Evolutionary conservation across 208 protist species (phyloP).

Genomic region (Trichomonas gallinae): DNA sequence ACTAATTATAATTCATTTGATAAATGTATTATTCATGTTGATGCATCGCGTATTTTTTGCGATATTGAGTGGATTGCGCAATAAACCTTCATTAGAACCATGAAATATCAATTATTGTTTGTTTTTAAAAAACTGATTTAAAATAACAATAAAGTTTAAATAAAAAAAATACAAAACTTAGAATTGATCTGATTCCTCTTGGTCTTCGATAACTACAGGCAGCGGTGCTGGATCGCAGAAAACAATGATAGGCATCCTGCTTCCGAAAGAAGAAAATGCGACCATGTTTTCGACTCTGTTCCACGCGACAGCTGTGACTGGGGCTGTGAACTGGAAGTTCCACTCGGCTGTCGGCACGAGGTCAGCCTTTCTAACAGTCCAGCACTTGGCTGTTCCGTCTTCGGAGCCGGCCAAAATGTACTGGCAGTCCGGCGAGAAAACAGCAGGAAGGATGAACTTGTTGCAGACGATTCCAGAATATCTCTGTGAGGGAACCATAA

Average conservation of each 20-base stretch:
- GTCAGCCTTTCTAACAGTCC: neutral
- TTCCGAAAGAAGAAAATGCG: neutral
- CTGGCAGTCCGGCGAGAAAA: neutral
- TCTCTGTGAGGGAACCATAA: neutral
- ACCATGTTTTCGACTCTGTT: conserved; percentile 22
- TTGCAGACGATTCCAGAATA: neutral
- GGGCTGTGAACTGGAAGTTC: neutral
- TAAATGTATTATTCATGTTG: too few species aligned
- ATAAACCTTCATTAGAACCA: too few species aligned
- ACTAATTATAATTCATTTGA: too few species aligned
- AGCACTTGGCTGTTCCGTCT: neutral
- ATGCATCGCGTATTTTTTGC: too few species aligned
- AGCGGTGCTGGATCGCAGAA: neutral
- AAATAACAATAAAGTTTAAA: neutral
- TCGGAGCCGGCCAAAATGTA: conserved; percentile 1
- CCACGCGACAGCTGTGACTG: neutral
- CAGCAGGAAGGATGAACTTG: neutral
- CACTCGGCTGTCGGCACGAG: neutral
- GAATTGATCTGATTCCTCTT: neutral
- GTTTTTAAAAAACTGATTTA: too few species aligned
- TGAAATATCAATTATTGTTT: too few species aligned
- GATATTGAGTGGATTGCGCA: too few species aligned
- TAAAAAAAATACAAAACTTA: neutral
- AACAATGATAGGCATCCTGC: neutral
- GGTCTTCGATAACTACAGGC: neutral